Evolutionary conservation across 805 yeast species (phyloP).

Genomic region (Lachancea lanzarotensis): DNA sequence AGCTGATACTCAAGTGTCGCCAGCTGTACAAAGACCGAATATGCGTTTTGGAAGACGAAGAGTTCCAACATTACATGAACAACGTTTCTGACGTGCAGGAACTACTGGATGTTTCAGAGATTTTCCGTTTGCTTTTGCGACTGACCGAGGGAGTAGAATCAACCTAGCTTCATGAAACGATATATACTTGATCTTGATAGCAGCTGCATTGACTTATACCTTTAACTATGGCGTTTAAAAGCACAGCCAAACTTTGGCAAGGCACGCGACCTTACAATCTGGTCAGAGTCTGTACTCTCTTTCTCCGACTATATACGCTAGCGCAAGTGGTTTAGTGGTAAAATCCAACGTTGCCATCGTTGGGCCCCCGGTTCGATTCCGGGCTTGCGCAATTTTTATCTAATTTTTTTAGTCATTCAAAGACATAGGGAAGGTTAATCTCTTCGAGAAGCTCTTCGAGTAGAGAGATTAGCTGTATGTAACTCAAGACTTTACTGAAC

Average conservation of each 20-base stretch:
- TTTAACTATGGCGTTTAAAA: too few relatives aligned
- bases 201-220: neutral
- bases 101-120: constrained; percentile 16
- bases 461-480: too few relatives aligned
- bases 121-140: constrained; percentile 16
- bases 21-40: constrained; percentile 12
- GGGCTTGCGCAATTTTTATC: constrained; percentile 41
- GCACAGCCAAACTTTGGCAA: too few relatives aligned
- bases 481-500: too few relatives aligned
- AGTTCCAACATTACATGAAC: constrained; percentile 17
- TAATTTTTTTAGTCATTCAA: too few relatives aligned
- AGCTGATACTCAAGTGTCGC: constrained; percentile 10
- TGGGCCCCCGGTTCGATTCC: constrained; percentile 57
- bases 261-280: too few relatives aligned
- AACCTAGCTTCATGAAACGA: too few relatives aligned
- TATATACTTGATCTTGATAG: too few relatives aligned
- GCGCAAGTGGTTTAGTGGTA: constrained; percentile 54
- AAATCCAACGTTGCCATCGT: constrained; percentile 47
- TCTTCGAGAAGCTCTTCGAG: too few relatives aligned
- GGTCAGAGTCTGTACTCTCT: neutral
- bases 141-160: neutral
- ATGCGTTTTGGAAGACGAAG: constrained; percentile 17
- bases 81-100: constrained; percentile 17
- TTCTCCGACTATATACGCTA: neutral
- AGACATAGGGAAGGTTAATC: too few relatives aligned